Conservation (phyloP, 352 stramenopile genomes). For the Phytophthora palmivora region DNA sequence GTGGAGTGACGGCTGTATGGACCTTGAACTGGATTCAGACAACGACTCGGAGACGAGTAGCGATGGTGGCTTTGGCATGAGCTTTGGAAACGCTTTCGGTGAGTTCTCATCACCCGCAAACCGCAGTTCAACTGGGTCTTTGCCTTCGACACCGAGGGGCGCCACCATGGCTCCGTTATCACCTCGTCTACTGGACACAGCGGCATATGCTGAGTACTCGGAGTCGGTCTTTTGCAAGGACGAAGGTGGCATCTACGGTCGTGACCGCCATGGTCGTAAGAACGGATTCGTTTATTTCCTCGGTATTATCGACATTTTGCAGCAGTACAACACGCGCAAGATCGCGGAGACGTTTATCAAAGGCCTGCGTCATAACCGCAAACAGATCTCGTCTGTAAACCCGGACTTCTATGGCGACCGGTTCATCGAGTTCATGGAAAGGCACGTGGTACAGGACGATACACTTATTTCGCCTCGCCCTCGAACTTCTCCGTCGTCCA, state of each 20-base stretch:
- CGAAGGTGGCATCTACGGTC: constrained; percentile 74
- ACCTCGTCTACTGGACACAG: constrained; percentile 57
- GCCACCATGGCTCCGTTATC: constrained; percentile 45
- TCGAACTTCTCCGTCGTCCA: constrained; percentile 11
- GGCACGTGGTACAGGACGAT: constrained; percentile 73
- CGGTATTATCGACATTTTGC: constrained; percentile 94
- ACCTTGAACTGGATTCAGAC: constrained; percentile 41
- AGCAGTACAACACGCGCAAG: constrained; percentile 94
- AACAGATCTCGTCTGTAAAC: constrained; percentile 89
- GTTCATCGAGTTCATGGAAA: constrained; percentile 92
- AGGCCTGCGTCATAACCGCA: constrained; percentile 81
- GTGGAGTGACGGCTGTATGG: constrained; percentile 23
- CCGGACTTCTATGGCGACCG: constrained; percentile 90
- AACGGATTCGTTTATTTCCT: constrained; percentile 91
- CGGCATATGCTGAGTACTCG: constrained; percentile 48
- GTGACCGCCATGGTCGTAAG: constrained; percentile 64
- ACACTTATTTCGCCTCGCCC: constrained; percentile 42
- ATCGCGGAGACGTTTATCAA: constrained; percentile 92
- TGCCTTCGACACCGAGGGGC: constrained; percentile 29
- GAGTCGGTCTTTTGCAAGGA: constrained; percentile 82
- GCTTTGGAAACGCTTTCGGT: constrained; percentile 29
- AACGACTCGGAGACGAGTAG: constrained; percentile 56
- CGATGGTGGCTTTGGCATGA: constrained; percentile 30
- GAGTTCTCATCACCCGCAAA: constrained; percentile 28
- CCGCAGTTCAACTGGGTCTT: constrained; percentile 23